Evolutionary conservation across 1,139 yeast genomes (phyloP).

Genomic region (Candida sanyaensis): DNA sequence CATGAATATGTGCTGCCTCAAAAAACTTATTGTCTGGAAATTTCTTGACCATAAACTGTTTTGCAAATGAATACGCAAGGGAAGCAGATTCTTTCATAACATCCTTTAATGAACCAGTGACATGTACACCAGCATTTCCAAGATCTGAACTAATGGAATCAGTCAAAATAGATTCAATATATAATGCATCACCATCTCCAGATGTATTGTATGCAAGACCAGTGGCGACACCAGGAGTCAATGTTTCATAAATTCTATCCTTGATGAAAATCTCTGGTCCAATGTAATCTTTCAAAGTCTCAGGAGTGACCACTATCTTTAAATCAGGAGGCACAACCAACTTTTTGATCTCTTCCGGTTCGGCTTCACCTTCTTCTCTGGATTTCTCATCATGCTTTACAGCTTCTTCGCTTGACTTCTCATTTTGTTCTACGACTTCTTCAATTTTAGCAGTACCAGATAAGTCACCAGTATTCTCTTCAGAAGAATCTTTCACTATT

Average conservation of each 20-base stretch:
- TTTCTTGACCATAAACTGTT: conserved; percentile 74
- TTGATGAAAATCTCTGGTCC: conserved; percentile 91
- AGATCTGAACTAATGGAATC: conserved; percentile 70
- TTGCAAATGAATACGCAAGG: conserved; percentile 89
- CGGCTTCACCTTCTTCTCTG: conserved; percentile 13
- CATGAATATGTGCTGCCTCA: conserved; percentile 88
- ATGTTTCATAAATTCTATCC: conserved; percentile 77
- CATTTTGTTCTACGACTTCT: conserved; percentile 16
- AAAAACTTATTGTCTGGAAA: conserved; percentile 87
- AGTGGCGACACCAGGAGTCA: conserved; percentile 96
- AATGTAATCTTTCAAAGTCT: conserved; percentile 75
- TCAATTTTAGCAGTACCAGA: not conserved
- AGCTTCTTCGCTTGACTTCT: conserved; percentile 10
- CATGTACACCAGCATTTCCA: conserved; percentile 48
- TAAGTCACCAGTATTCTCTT: conserved; percentile 10
- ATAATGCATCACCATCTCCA: conserved; percentile 89
- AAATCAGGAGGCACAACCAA: conserved; percentile 68
- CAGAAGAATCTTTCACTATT: conserved; percentile 10
- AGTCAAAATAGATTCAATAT: conserved; percentile 90
- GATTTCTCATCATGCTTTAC: conserved; percentile 14
- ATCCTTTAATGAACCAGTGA: conserved; percentile 95
- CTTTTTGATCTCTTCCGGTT: conserved; percentile 28
- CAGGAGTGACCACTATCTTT: conserved; percentile 61
- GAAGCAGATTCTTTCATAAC: conserved; percentile 96
- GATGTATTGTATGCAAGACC: conserved; percentile 92